phyloP scores from a whole-genome alignment of 805 yeast species.

The Hanseniaspora lachancei region DNA sequence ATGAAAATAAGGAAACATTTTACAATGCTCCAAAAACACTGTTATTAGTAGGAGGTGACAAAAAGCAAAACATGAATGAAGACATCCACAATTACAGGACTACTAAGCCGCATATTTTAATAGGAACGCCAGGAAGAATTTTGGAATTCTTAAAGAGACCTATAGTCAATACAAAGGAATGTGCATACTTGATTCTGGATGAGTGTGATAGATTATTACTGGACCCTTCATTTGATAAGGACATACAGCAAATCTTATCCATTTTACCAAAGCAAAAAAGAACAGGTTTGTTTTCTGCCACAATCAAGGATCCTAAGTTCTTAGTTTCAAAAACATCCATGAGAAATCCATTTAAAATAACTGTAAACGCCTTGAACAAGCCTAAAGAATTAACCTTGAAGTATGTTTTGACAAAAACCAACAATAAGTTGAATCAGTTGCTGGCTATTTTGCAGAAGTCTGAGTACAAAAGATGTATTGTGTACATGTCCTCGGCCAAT shows the following conservation, averaged over 20 bases:
- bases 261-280: conserved; percentile 80
- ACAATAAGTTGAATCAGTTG: conserved; percentile 46
- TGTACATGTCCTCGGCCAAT: conserved; percentile 82
- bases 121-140: conserved; percentile 88
- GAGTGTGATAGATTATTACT: conserved; percentile 77
- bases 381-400: conserved; percentile 56
- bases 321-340: conserved; percentile 76
- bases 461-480: conserved; percentile 67
- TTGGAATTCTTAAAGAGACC: conserved; percentile 54
- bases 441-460: conserved; percentile 40
- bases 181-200: conserved; percentile 70
- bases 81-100: conserved; percentile 50
- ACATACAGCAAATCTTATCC: conserved; percentile 53
- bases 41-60: conserved; percentile 44
- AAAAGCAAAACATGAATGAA: conserved; percentile 49
- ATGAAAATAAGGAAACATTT: not conserved
- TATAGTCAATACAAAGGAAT: conserved; percentile 44
- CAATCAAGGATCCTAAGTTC: conserved; percentile 69
- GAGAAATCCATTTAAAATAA: conserved; percentile 80
- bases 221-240: conserved; percentile 61
- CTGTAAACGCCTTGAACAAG: conserved; percentile 47
- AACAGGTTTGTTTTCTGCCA: conserved; percentile 89
- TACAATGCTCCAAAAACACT: conserved; percentile 33
- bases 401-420: conserved; percentile 48
- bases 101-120: conserved; percentile 54